Evolutionary conservation across 768 basidiomycete genomes (phyloP).

Genomic region (Auricularia auricula-judae): DNA sequence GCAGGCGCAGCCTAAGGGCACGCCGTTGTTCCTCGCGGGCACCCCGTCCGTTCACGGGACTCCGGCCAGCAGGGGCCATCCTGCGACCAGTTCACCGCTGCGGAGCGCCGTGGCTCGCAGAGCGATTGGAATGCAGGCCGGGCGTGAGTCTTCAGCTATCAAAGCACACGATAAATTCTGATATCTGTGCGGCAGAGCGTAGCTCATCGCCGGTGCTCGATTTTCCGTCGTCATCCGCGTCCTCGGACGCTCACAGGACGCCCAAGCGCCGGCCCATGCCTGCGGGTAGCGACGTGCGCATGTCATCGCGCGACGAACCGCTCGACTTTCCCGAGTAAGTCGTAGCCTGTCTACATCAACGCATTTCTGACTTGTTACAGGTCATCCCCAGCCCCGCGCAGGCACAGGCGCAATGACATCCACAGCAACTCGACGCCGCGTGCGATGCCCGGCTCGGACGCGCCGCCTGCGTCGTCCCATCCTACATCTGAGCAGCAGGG

Average conservation of each 20-base stretch:
- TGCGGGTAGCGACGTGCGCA: background rate
- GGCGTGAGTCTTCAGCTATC: background rate
- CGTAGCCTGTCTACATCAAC: background rate
- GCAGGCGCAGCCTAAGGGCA: constrained; percentile 31
- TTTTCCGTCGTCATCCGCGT: constrained; percentile 51
- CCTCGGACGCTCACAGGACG: constrained; percentile 30
- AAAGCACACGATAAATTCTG: constrained; percentile 1
- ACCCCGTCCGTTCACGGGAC: constrained; percentile 44
- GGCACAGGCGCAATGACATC: constrained; percentile 37
- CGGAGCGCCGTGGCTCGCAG: constrained; percentile 35
- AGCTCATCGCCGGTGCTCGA: constrained; percentile 50
- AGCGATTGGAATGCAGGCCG: constrained; percentile 42
- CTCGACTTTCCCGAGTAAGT: constrained; percentile 61
- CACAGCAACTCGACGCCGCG: constrained; percentile 40
- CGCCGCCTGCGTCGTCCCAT: constrained; percentile 48
- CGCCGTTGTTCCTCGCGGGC: constrained; percentile 43
- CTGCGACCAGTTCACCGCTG: constrained; percentile 37
- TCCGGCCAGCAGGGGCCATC: constrained; percentile 25
- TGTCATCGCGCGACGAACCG: constrained; percentile 45
- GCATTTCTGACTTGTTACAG: background rate
- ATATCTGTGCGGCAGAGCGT: constrained; percentile 23
- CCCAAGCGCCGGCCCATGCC: constrained; percentile 22
- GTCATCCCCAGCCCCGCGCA: constrained; percentile 27
- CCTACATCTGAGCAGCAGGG: constrained; percentile 63
- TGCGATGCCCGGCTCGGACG: constrained; percentile 24